Conservation (phyloP, 2,329 filamentous ascomycete species). For the Sporothrix variecibatus region DNA sequence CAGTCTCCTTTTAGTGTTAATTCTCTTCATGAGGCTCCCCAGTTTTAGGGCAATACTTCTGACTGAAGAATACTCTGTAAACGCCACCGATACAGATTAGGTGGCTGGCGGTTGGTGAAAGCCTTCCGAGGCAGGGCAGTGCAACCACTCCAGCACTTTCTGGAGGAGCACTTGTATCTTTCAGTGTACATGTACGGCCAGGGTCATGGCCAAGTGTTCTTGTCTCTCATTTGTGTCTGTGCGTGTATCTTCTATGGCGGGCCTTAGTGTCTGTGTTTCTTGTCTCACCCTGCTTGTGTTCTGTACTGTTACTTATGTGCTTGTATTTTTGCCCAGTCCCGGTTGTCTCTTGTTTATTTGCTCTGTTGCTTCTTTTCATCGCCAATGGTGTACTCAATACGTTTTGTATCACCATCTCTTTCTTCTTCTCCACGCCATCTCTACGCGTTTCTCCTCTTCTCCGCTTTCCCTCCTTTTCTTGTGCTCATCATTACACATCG, state of each 20-base stretch:
- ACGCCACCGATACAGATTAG: background rate
- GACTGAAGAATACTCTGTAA: background rate
- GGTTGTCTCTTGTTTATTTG: background rate
- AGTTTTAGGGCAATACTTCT: background rate
- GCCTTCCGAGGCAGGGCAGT: background rate
- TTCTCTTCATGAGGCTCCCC: background rate
- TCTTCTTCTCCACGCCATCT: background rate
- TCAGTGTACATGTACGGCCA: background rate
- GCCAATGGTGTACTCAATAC: background rate
- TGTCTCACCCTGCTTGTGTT: background rate
- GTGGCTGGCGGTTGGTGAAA: background rate
- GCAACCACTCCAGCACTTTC: background rate
- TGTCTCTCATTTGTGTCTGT: background rate
- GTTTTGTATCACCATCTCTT: background rate
- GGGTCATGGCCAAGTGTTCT: background rate
- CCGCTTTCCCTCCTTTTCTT: background rate
- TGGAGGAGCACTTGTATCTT: background rate
- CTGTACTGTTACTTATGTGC: too few species aligned
- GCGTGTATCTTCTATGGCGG: background rate
- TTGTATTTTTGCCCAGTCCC: background rate
- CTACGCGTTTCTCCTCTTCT: background rate
- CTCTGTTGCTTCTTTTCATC: background rate
- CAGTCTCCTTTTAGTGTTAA: background rate
- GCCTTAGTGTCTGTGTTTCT: background rate
- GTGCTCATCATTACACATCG: background rate